Evolutionary conservation across 805 yeast genomes (phyloP).

Genomic region (Millerozyma acaciae): DNA sequence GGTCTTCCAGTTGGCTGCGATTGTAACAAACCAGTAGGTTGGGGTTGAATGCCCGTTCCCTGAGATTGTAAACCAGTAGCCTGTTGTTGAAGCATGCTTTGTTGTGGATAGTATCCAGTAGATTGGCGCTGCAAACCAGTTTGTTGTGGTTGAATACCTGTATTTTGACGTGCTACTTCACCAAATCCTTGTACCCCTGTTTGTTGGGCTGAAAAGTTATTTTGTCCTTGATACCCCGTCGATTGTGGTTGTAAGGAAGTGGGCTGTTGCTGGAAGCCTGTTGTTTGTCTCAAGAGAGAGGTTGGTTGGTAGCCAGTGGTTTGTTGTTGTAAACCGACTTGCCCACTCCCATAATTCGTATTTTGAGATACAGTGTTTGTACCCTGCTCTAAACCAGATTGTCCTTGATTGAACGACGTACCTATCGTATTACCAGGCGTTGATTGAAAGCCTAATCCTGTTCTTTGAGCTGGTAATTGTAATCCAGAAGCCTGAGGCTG

Average conservation of each 20-base stretch:
- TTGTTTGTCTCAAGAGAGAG: slow-evolving; percentile 21
- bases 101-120: slow-evolving; percentile 17
- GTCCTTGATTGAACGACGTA: slow-evolving; percentile 15
- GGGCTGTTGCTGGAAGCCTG: slow-evolving; percentile 13
- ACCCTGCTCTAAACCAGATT: slow-evolving; percentile 18
- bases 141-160: slow-evolving; percentile 28
- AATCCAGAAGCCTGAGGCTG: slow-evolving; percentile 32
- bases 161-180: slow-evolving; percentile 7
- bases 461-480: slow-evolving; percentile 12
- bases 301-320: slow-evolving; percentile 24
- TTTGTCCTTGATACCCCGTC: slow-evolving; percentile 11
- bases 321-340: slow-evolving; percentile 23
- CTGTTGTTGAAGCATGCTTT: slow-evolving; percentile 17
- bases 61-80: slow-evolving; percentile 36
- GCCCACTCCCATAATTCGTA: slow-evolving; percentile 12
- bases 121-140: slow-evolving; percentile 20
- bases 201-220: slow-evolving; percentile 7
- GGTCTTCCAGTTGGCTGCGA: slow-evolving; percentile 64
- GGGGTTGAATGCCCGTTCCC: slow-evolving; percentile 28
- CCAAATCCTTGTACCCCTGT: slow-evolving; percentile 22
- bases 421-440: slow-evolving; percentile 15
- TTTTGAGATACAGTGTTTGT: too few relatives aligned
- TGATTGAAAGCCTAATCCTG: slow-evolving; percentile 8
- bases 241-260: slow-evolving; percentile 17
- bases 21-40: slow-evolving; percentile 42